Conservation (phyloP, 805 yeast species). For the Kodamaea neixiangensis region DNA sequence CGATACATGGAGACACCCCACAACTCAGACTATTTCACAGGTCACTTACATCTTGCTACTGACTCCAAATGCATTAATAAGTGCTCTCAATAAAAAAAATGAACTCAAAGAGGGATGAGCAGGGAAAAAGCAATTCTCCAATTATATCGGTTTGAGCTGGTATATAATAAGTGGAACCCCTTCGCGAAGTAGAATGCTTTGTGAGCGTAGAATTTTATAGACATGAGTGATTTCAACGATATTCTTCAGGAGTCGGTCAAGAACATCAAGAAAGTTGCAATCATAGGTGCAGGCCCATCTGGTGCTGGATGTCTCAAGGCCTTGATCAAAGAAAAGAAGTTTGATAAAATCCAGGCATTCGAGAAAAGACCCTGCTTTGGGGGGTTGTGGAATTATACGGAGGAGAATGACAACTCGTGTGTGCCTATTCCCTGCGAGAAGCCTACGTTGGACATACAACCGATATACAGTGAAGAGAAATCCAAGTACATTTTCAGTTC, state of each 20-base stretch:
- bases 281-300: slow-evolving; percentile 26
- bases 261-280: slow-evolving; percentile 16
- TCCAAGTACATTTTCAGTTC: slow-evolving; percentile 25
- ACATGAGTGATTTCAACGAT: slow-evolving; percentile 7
- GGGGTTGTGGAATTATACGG: slow-evolving; percentile 75
- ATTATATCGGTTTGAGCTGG: neutral
- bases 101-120: neutral
- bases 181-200: neutral
- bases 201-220: neutral
- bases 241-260: slow-evolving; percentile 9
- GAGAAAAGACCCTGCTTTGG: slow-evolving; percentile 66
- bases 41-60: too few relatives aligned
- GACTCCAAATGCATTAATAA: neutral
- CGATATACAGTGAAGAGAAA: slow-evolving; percentile 13
- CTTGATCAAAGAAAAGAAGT: slow-evolving; percentile 50
- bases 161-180: slow-evolving; percentile 1
- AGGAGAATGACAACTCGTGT: slow-evolving; percentile 22
- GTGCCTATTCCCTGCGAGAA: slow-evolving; percentile 23
- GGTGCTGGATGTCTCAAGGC: slow-evolving; percentile 41
- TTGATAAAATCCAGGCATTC: slow-evolving; percentile 53
- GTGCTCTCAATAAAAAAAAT: slow-evolving; percentile 1
- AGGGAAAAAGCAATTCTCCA: slow-evolving; percentile 5
- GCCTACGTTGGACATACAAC: slow-evolving; percentile 18
- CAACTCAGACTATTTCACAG: neutral
- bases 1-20: neutral